These are phyloP conservation scores for Botrytis galanthina DNA, from an alignment of 2,329 filamentous ascomycete species.

Conservation along the genomic window DNA sequence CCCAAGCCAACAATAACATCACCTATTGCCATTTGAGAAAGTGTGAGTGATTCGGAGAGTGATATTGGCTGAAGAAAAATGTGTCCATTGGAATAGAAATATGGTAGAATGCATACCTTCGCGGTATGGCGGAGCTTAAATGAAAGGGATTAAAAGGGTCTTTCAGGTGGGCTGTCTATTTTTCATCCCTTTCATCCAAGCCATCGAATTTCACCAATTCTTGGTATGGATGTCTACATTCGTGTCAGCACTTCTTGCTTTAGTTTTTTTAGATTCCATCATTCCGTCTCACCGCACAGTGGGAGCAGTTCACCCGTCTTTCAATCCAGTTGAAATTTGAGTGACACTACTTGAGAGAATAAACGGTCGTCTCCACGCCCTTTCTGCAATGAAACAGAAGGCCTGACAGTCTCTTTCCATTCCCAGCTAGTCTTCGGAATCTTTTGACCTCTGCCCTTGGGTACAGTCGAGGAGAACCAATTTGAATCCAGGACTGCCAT, in stretches of 20 bases:
- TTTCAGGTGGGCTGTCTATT: too few species aligned
- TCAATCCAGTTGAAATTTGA: accelerated
- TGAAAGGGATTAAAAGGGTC: background rate
- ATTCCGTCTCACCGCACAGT: background rate
- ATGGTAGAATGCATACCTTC: too few species aligned
- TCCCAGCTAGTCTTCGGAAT: background rate
- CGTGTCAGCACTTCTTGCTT: background rate
- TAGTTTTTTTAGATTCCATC: accelerated
- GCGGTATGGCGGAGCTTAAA: background rate
- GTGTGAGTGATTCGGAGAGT: too few species aligned
- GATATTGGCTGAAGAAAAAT: too few species aligned
- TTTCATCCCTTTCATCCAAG: background rate
- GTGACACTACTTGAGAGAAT: background rate
- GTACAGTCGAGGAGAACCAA: accelerated
- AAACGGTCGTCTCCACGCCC: background rate
- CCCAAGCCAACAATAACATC: too few species aligned
- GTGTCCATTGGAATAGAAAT: too few species aligned
- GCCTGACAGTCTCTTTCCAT: background rate
- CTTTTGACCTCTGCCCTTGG: accelerated
- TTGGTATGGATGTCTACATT: background rate
- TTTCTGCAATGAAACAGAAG: accelerated
- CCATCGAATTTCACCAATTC: background rate
- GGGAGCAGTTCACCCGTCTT: background rate
- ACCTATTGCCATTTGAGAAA: too few species aligned
- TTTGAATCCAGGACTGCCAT: accelerated